Base-by-base conservation (phyloP, 805 yeast species). In the Saturnispora galanensis region DNA sequence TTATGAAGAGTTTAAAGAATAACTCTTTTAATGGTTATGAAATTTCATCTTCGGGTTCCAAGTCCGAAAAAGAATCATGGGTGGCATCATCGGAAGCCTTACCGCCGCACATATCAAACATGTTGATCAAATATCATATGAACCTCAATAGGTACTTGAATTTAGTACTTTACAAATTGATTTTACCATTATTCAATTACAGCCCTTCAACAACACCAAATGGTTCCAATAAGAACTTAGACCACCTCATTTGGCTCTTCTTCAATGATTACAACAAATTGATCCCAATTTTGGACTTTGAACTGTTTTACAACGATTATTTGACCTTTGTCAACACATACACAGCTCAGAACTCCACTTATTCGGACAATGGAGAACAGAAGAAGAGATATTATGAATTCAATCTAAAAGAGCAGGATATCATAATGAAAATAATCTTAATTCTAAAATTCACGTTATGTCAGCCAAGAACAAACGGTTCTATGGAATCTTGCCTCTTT, bases 251-350 rank as follows among this genome's bases (percentile, higher is more conserved):
- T 17, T 61, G 64, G 52, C 67, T 73, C 35, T 76, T 65, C 54
- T 76, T 76, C 52, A 62, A 73, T 47, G 70, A 73, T 55, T 72
- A 71, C 55, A 76, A 76, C 58, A 68, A 70, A 17, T 66, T 76
- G 47, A 67, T 76, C 21, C 81, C 81, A 4, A 70, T 76, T 8
- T 67, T 76, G 49, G 80, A 75, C 51, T 74, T 71, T 50, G 72
- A 69, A 39, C 59, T 66, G 32, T 75, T 76, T 50, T 75, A 74
- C 69, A 70, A 69, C 51, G 68, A 70, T 41, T 76, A 76, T 31
- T 68, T 75, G 52, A 74, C 73, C 39, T 65, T 76, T 38, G 66
- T 67, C 52, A 68, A 68, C 53, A 65, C 59, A 40, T 63, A 56
- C 47, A 59, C 66, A 2, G 32, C 56, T 6, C 55, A 56, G 35